A percentile compares a stretch with the other conserved stretches of the same genome.
Conservation (phyloP, 2,329 filamentous ascomycete genomes). For the Pseudogymnoascus sp. region DNA sequence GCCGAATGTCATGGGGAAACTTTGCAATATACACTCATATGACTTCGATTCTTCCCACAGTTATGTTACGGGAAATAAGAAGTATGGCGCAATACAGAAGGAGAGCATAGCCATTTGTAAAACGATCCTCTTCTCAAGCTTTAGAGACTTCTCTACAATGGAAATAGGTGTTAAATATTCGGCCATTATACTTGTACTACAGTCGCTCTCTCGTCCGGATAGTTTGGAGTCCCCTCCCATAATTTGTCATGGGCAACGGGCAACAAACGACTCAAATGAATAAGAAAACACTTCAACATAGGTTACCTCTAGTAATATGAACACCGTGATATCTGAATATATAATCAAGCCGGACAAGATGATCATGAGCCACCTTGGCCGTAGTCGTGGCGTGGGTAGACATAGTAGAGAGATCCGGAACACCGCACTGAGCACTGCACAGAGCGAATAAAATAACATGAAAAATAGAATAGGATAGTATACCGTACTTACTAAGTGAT, state of each 20-base stretch:
- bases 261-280: not conserved
- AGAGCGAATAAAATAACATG: not conserved
- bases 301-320: not conserved
- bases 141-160: not conserved
- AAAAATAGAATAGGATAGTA: not conserved
- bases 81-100: not conserved
- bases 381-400: not conserved
- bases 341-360: not conserved
- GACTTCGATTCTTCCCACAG: not conserved
- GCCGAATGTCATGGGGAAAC: too few species aligned
- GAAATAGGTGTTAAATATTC: not conserved
- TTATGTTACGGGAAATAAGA: not conserved
- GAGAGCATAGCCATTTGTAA: not conserved
- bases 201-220: not conserved
- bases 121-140: not conserved
- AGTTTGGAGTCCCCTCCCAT: not conserved
- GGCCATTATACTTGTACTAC: not conserved
- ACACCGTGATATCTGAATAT: not conserved
- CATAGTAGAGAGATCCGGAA: not conserved
- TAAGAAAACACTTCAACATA: not conserved
- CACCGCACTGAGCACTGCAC: not conserved
- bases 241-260: not conserved
- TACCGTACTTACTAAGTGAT: not conserved
- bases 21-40: not conserved
- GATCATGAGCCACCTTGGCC: not conserved